These are phyloP conservation scores for Mycena floridula DNA, from an alignment of 768 basidiomycete genomes.

Conservation along the genomic window DNA sequence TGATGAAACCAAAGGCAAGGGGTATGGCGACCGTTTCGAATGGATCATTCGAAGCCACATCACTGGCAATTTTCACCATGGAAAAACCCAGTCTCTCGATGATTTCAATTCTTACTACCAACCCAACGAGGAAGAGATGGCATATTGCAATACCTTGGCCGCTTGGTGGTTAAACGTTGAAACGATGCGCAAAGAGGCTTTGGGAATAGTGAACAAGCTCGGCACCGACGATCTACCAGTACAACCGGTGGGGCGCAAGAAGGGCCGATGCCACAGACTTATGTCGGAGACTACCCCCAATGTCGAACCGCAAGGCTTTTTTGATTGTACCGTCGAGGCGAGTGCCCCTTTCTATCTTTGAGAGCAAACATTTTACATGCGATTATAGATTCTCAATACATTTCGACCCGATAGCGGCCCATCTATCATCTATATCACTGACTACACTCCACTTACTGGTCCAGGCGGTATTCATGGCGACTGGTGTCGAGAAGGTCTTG, in stretches of 20 bases:
- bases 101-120: too few relatives aligned
- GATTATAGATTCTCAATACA: too few relatives aligned
- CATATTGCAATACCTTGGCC: background rate
- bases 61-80: too few relatives aligned
- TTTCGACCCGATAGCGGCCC: background rate
- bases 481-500: background rate
- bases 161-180: background rate
- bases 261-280: background rate
- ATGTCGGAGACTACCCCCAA: background rate
- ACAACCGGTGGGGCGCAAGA: background rate
- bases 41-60: too few relatives aligned
- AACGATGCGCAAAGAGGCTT: background rate
- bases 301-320: background rate
- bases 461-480: background rate
- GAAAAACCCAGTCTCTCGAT: too few relatives aligned
- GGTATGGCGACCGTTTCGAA: too few relatives aligned
- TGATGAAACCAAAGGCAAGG: too few relatives aligned
- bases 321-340: background rate
- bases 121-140: background rate
- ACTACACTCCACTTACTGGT: background rate
- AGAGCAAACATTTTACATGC: background rate
- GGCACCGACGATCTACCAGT: background rate
- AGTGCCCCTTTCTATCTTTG: background rate
- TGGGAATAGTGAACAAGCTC: background rate
- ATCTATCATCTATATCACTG: background rate